These are phyloP conservation scores for Daedaleopsis nitida DNA, from an alignment of 768 basidiomycete genomes.

Conservation along the genomic window DNA sequence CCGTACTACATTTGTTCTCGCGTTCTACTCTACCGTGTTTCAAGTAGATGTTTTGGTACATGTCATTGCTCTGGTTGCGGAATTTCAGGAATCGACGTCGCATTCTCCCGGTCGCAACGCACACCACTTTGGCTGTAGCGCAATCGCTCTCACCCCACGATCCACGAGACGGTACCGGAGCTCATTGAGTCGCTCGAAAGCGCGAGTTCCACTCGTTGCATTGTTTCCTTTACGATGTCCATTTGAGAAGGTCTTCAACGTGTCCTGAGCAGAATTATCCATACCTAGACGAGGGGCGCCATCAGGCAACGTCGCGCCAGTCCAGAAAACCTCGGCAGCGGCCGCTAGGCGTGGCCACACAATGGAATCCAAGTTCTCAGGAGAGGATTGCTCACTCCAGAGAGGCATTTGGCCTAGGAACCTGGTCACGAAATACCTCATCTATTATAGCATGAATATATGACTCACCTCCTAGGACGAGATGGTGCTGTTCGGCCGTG, in stretches of 20 bases:
- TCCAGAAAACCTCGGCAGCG: slow-evolving; percentile 80
- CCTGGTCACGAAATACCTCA: slow-evolving; percentile 6
- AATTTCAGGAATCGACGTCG: slow-evolving; percentile 40
- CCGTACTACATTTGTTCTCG: not conserved
- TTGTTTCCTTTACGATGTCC: slow-evolving; percentile 8
- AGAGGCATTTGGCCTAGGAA: slow-evolving; percentile 53
- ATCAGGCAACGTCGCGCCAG: slow-evolving; percentile 43
- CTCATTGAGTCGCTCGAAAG: slow-evolving; percentile 68
- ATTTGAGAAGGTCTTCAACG: not conserved
- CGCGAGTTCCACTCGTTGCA: slow-evolving; percentile 33
- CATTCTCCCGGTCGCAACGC: slow-evolving; percentile 61
- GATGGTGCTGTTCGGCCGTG: slow-evolving; percentile 42
- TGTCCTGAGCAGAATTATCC: slow-evolving; percentile 10
- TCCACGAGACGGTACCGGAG: slow-evolving; percentile 59
- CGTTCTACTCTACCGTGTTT: too few relatives aligned
- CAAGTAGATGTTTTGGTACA: too few relatives aligned
- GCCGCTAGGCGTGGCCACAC: slow-evolving; percentile 74
- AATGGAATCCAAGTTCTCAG: slow-evolving; percentile 66
- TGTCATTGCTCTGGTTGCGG: slow-evolving; percentile 10
- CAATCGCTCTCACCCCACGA: slow-evolving; percentile 59
- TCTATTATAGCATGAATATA: slow-evolving; percentile 50
- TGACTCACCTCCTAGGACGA: slow-evolving; percentile 65
- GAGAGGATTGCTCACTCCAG: slow-evolving; percentile 73
- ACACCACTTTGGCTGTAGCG: slow-evolving; percentile 75
- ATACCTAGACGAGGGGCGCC: slow-evolving; percentile 31